Conservation (phyloP, 148 eudicot genomes). For the Selenicereus undatus region DNA sequence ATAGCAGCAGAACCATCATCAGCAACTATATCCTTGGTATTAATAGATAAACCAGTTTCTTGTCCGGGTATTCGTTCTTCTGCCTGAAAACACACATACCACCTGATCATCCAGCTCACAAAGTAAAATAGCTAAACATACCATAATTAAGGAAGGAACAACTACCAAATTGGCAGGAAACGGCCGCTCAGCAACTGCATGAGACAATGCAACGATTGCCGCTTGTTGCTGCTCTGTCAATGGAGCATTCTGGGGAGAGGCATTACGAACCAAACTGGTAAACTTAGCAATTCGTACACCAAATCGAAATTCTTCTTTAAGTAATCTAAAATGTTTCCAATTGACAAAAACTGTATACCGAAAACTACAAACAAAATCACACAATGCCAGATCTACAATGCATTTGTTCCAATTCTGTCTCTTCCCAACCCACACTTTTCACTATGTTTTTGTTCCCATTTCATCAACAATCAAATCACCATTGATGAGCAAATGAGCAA, state of each 20-base stretch:
- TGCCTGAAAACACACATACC: constrained; percentile 30
- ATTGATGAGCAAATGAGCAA: not conserved
- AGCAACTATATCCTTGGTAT: constrained; percentile 45
- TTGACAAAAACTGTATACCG: not conserved
- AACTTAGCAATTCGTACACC: constrained; percentile 2
- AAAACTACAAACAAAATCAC: not conserved
- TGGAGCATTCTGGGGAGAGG: constrained; percentile 66
- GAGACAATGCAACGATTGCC: constrained; percentile 78
- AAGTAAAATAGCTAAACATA: not conserved
- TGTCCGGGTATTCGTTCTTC: constrained; percentile 45
- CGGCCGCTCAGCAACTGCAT: constrained; percentile 90
- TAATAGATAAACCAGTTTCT: constrained; percentile 52
- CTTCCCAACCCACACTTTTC: too few relatives aligned
- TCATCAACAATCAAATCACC: constrained; percentile 1
- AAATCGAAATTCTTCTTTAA: not conserved
- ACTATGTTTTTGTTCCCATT: not conserved
- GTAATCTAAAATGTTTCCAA: not conserved
- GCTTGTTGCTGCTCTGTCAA: constrained; percentile 92
- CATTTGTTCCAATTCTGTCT: not conserved
- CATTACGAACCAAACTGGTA: not conserved
- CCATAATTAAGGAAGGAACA: not conserved
- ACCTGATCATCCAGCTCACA: not conserved
- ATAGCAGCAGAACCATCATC: constrained; percentile 68
- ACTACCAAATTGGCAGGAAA: constrained; percentile 76
- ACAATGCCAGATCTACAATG: constrained; percentile 16